These are phyloP conservation scores for Aspergillus fijiensis DNA, from an alignment of 2,329 filamentous ascomycete species.

Conservation along the genomic window DNA sequence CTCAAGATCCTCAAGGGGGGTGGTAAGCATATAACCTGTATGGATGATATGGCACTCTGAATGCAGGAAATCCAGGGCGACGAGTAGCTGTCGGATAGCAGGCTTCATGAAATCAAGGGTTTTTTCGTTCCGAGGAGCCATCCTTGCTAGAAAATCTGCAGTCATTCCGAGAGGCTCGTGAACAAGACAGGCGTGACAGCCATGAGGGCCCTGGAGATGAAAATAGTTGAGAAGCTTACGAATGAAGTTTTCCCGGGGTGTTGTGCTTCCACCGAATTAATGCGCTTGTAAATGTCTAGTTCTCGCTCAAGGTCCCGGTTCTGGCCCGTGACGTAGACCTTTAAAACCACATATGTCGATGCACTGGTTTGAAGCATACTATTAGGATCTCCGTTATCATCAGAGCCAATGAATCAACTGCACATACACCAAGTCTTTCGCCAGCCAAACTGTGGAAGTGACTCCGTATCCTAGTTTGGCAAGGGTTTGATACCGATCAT, in stretches of 20 bases:
- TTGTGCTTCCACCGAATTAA: conserved; percentile 15
- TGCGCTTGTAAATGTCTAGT: conserved; percentile 21
- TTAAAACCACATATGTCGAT: conserved; percentile 20
- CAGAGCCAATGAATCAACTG: conserved; percentile 14
- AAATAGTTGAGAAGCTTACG: conserved; percentile 24
- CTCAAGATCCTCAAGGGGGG: neutral
- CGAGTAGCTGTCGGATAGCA: conserved; percentile 17
- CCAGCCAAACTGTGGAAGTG: conserved; percentile 28
- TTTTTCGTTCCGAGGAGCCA: conserved; percentile 7
- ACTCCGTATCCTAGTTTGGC: conserved; percentile 28
- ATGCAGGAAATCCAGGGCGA: conserved; percentile 17
- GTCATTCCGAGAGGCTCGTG: conserved; percentile 22
- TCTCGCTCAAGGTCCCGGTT: conserved; percentile 15
- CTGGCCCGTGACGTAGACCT: conserved; percentile 20
- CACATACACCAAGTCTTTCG: conserved; percentile 20
- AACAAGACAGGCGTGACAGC: conserved; percentile 25
- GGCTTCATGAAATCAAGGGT: conserved; percentile 16
- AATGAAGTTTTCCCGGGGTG: conserved; percentile 22
- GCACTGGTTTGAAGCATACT: conserved; percentile 12
- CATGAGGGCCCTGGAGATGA: conserved; percentile 20
- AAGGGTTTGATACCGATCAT: conserved; percentile 23
- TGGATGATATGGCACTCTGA: conserved; percentile 13
- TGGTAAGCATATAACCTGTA: conserved; percentile 7
- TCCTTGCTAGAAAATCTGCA: conserved; percentile 10
- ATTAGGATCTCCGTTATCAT: conserved; percentile 7